Evolutionary conservation across 1,284 basidiomycete species (phyloP).

Genomic region (Boletus mariae): DNA sequence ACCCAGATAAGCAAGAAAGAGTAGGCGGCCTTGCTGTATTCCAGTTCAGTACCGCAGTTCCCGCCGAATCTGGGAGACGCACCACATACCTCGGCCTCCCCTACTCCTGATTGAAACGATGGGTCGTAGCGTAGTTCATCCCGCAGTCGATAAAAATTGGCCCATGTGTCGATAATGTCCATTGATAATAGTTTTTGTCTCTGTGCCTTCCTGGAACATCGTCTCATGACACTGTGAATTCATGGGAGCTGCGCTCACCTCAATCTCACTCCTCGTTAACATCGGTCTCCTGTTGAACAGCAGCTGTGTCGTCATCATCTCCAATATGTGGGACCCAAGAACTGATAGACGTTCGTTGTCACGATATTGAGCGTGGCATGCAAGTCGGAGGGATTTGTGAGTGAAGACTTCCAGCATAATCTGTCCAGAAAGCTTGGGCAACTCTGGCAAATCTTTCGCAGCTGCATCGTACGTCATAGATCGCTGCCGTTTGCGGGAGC

Average conservation of each 20-base stretch:
- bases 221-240: conserved; percentile 19
- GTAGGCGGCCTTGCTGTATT: conserved; percentile 50
- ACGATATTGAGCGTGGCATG: conserved; percentile 42
- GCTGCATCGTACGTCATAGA: conserved; percentile 29
- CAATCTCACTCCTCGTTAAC: conserved; percentile 45
- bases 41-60: conserved; percentile 17
- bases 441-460: conserved; percentile 34
- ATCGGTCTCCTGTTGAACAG: conserved; percentile 56
- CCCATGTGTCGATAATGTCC: conserved; percentile 54
- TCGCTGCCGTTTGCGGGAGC: conserved; percentile 32
- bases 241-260: conserved; percentile 37
- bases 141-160: conserved; percentile 51
- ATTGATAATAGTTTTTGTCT: conserved; percentile 39
- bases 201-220: conserved; percentile 34
- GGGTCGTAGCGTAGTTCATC: conserved; percentile 56
- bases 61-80: conserved; percentile 12
- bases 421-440: conserved; percentile 47
- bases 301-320: conserved; percentile 45
- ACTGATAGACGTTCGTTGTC: conserved; percentile 58
- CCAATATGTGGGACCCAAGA: conserved; percentile 52
- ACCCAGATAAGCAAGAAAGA: conserved; percentile 67
- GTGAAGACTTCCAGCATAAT: conserved; percentile 63
- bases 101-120: conserved; percentile 39
- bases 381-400: conserved; percentile 57
- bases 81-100: conserved; percentile 45